A percentile compares a stretch with the other conserved stretches of the same genome.
These are phyloP conservation scores for Striga hermonthica DNA, from an alignment of 305 asterid genomes.

Conservation along the genomic window DNA sequence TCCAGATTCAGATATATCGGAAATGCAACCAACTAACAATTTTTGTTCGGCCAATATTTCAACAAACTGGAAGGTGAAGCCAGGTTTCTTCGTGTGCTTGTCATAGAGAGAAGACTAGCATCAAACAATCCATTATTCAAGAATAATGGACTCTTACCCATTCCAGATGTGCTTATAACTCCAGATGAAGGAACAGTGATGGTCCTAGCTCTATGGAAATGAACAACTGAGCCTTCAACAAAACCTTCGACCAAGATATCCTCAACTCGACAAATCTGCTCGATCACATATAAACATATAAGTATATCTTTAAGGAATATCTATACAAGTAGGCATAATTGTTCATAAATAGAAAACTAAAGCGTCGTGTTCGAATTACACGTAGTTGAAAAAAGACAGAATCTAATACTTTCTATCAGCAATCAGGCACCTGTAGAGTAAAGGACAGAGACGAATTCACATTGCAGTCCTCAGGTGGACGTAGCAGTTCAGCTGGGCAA, in stretches of 20 bases:
- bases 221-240: slow-evolving; percentile 95
- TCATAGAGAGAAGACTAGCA: background rate
- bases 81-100: slow-evolving; percentile 6
- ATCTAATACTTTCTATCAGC: slow-evolving; percentile 21
- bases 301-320: background rate
- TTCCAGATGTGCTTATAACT: slow-evolving; percentile 83
- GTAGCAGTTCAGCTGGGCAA: slow-evolving; percentile 85
- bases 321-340: slow-evolving; percentile 22
- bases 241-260: slow-evolving; percentile 93
- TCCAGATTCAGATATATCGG: slow-evolving; percentile 16
- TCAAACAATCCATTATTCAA: background rate
- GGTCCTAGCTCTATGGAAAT: slow-evolving; percentile 94
- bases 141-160: slow-evolving; percentile 56
- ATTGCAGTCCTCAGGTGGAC: slow-evolving; percentile 98
- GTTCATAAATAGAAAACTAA: slow-evolving; percentile 18
- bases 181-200: slow-evolving; percentile 71
- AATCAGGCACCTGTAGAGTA: slow-evolving; percentile 83
- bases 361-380: slow-evolving; percentile 5
- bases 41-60: slow-evolving; percentile 12
- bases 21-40: background rate
- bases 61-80: slow-evolving; percentile 3
- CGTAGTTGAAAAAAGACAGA: slow-evolving; percentile 18
- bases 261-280: slow-evolving; percentile 97
- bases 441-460: slow-evolving; percentile 95
- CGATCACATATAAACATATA: slow-evolving; percentile 13